Percentiles rank a stretch among this genome's conserved stretches.
These are phyloP conservation scores for Neurospora cerealis DNA, from an alignment of 495 filamentous ascomycete species.

Conservation along the genomic window DNA sequence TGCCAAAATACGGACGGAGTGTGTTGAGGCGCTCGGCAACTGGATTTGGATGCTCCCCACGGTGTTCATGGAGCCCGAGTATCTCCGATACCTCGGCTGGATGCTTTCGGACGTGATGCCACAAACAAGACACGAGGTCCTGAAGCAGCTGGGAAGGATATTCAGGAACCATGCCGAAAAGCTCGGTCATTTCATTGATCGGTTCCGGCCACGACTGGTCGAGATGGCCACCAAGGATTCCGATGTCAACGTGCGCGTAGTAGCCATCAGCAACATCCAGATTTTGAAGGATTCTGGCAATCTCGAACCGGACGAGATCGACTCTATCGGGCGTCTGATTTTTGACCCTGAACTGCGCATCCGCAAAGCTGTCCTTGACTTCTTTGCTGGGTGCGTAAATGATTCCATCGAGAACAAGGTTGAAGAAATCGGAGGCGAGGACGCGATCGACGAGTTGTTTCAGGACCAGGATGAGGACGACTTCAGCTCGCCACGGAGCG, in stretches of 20 bases:
- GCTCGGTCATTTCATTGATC: slow-evolving; percentile 78
- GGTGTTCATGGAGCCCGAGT: slow-evolving; percentile 75
- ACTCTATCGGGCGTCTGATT: slow-evolving; percentile 70
- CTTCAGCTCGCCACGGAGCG: slow-evolving; percentile 59
- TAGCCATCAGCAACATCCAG: slow-evolving; percentile 70
- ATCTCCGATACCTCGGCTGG: slow-evolving; percentile 92
- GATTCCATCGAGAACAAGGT: slow-evolving; percentile 70
- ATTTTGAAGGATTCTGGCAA: slow-evolving; percentile 73
- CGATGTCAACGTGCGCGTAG: slow-evolving; percentile 66
- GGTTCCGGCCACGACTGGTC: slow-evolving; percentile 76
- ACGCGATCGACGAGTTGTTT: slow-evolving; percentile 50
- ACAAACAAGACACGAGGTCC: slow-evolving; percentile 59
- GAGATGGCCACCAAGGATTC: slow-evolving; percentile 83
- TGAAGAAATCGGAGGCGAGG: slow-evolving; percentile 67
- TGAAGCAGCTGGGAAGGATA: slow-evolving; percentile 70
- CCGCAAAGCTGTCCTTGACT: slow-evolving; percentile 76
- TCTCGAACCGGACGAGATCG: slow-evolving; percentile 83
- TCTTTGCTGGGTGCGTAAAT: slow-evolving; percentile 78
- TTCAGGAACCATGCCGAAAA: slow-evolving; percentile 70
- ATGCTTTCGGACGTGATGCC: slow-evolving; percentile 69
- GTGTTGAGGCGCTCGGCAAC: slow-evolving; percentile 68
- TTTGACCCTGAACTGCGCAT: slow-evolving; percentile 79
- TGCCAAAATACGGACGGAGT: slow-evolving; percentile 73
- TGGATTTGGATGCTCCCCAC: slow-evolving; percentile 82
- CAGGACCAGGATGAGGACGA: slow-evolving; percentile 68